phyloP scores from a whole-genome alignment of 1,139 yeast species.

The Debaryomyces sp. region DNA sequence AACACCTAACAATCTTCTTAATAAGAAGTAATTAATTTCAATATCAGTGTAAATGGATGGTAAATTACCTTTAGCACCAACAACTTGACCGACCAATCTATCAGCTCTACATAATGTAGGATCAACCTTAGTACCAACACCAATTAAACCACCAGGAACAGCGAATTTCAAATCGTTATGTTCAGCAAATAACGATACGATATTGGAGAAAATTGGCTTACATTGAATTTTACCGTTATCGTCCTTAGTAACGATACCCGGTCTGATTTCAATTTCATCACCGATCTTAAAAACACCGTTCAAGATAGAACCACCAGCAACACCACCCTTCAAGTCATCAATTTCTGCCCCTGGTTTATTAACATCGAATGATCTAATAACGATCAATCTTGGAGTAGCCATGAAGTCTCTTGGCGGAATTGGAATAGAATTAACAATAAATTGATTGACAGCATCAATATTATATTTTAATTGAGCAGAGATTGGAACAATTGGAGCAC shows the following conservation, averaged over 20 bases:
- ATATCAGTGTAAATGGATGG: conserved; percentile 97
- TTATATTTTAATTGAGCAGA: conserved; percentile 98
- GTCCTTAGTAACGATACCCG: conserved; percentile 97
- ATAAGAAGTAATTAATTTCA: conserved; percentile 94
- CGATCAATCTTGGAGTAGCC: conserved; percentile 93
- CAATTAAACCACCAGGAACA: conserved; percentile 99
- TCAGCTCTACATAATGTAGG: conserved; percentile 99
- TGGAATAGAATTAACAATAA: conserved; percentile 93
- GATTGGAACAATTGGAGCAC: conserved; percentile 98
- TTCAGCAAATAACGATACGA: conserved; percentile 94
- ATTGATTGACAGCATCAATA: conserved; percentile 97
- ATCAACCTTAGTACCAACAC: conserved; percentile 99
- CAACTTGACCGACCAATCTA: conserved; percentile 98
- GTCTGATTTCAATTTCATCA: conserved; percentile 98
- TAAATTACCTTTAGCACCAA: conserved; percentile 94
- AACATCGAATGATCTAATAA: conserved; percentile 97
- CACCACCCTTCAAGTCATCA: conserved; percentile 98
- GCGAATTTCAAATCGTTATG: conserved; percentile 97
- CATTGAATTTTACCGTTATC: conserved; percentile 92
- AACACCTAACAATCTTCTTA: conserved; percentile 97
- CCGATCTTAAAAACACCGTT: conserved; percentile 97
- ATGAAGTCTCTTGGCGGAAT: conserved; percentile 94
- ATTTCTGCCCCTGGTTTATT: conserved; percentile 99
- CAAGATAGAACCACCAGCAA: conserved; percentile 98
- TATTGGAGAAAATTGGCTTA: conserved; percentile 92